Evolutionary conservation across 176 grass and related monocot genomes (phyloP).

Genomic region (Microstegium vimineum): DNA sequence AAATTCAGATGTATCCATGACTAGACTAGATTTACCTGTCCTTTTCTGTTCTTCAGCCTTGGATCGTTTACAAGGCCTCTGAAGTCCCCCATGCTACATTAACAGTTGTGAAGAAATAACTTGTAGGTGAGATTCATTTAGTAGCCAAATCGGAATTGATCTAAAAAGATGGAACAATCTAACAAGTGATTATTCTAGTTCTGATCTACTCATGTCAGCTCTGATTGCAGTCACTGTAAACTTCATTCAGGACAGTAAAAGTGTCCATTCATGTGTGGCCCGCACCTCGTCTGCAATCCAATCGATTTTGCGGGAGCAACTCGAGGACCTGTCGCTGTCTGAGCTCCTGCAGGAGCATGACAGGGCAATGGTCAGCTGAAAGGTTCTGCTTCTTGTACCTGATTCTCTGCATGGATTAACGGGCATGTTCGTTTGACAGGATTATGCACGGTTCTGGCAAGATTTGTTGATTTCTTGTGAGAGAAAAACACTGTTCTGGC

Average conservation of each 20-base stretch:
- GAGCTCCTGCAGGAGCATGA: not conserved
- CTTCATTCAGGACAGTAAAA: not conserved
- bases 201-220: not conserved
- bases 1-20: not conserved
- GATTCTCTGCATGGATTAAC: not conserved
- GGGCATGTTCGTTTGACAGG: too few species aligned
- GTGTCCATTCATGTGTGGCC: not conserved
- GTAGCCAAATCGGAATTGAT: not conserved
- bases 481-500: too few species aligned
- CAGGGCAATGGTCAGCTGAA: not conserved
- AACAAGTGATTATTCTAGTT: not conserved
- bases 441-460: too few species aligned
- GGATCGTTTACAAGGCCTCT: not conserved
- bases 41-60: not conserved
- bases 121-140: not conserved
- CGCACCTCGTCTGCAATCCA: constrained; percentile 6
- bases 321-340: not conserved
- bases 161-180: not conserved
- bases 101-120: not conserved
- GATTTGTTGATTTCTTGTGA: too few species aligned
- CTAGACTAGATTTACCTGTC: constrained; percentile 9
- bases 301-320: not conserved
- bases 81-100: not conserved
- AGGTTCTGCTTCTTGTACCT: not conserved
- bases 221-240: not conserved